phyloP scores from a whole-genome alignment of 768 basidiomycete species.

The Leccinellum rugosiceps region DNA sequence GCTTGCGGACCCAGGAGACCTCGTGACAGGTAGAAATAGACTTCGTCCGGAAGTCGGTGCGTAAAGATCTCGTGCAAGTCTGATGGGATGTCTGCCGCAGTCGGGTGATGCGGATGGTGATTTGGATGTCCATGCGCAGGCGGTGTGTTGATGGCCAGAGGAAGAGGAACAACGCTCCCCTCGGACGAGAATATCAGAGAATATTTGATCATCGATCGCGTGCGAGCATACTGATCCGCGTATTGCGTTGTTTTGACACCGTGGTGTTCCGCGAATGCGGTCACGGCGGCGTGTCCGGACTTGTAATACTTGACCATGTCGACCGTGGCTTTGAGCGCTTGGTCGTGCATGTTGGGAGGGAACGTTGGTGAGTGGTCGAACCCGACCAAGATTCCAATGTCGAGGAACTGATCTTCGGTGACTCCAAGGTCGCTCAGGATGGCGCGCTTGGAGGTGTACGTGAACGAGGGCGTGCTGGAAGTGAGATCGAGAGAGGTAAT shows the following conservation, averaged over 20 bases:
- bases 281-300: constrained; percentile 77
- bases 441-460: constrained; percentile 76
- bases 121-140: constrained; percentile 48
- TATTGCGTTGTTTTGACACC: constrained; percentile 80
- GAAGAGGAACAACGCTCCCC: constrained; percentile 74
- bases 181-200: constrained; percentile 89
- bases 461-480: constrained; percentile 66
- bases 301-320: constrained; percentile 95
- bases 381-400: constrained; percentile 88
- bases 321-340: constrained; percentile 78
- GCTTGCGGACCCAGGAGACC: constrained; percentile 87
- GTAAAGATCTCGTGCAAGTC: constrained; percentile 97
- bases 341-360: constrained; percentile 78
- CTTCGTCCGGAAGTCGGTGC: constrained; percentile 88
- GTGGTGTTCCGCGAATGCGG: constrained; percentile 75
- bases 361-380: constrained; percentile 79
- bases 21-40: constrained; percentile 94
- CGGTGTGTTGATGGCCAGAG: constrained; percentile 59
- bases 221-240: constrained; percentile 81
- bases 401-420: constrained; percentile 89
- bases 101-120: constrained; percentile 65
- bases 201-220: constrained; percentile 89
- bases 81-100: constrained; percentile 81
- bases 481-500: constrained; percentile 85
- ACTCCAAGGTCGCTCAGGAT: constrained; percentile 67